These are phyloP conservation scores for Naganishia sp. DNA, from an alignment of 1,284 basidiomycete species.

Conservation along the genomic window DNA sequence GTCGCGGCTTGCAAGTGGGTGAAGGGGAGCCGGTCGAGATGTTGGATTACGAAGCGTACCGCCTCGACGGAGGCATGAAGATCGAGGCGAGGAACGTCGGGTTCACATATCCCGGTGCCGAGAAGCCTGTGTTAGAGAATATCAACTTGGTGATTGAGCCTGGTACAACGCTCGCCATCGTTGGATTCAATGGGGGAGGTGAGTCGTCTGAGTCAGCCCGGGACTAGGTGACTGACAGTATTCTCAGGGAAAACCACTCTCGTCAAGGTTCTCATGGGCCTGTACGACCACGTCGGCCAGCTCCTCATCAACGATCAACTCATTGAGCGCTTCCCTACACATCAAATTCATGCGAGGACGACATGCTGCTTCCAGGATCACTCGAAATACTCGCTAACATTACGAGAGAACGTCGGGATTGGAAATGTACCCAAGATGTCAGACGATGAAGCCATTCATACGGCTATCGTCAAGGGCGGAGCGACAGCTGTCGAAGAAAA, in stretches of 20 bases:
- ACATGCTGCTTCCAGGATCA: conserved; percentile 81
- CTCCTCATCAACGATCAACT: conserved; percentile 68
- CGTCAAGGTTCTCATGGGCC: conserved; percentile 71
- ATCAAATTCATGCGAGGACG: conserved; percentile 68
- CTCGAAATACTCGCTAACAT: conserved; percentile 69
- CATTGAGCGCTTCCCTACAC: conserved; percentile 64
- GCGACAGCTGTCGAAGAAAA: conserved; percentile 55
- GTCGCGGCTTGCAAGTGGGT: conserved; percentile 51
- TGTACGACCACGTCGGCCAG: conserved; percentile 62
- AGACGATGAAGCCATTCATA: conserved; percentile 57
- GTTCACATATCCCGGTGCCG: conserved; percentile 73
- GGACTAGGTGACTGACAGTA: conserved; percentile 30
- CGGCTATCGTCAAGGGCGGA: conserved; percentile 66
- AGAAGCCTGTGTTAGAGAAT: conserved; percentile 64
- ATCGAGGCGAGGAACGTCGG: conserved; percentile 70
- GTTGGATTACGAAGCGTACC: conserved; percentile 40
- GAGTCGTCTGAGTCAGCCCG: not conserved
- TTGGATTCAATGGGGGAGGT: conserved; percentile 60
- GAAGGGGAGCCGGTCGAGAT: conserved; percentile 53
- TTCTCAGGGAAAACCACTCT: conserved; percentile 74
- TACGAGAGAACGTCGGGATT: conserved; percentile 74
- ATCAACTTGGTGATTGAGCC: conserved; percentile 68
- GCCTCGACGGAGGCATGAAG: conserved; percentile 59
- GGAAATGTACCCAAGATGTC: conserved; percentile 60
- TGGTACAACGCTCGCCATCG: conserved; percentile 76